These are phyloP conservation scores for Plantago lanceolata DNA, from an alignment of 305 asterid species.

Conservation along the genomic window DNA sequence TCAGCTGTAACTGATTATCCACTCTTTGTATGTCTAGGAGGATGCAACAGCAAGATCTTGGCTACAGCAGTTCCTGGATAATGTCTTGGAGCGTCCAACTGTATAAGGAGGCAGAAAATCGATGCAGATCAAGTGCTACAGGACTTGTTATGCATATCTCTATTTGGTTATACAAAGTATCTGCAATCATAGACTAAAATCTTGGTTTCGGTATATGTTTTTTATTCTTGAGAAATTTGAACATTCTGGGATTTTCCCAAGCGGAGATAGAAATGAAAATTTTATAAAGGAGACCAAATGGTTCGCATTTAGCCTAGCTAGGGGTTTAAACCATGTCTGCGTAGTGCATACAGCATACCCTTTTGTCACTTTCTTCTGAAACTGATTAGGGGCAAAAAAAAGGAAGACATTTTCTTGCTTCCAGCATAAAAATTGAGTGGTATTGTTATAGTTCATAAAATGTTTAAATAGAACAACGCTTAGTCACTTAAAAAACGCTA, in stretches of 20 bases:
- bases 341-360: no score
- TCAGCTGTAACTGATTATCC: background rate
- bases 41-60: background rate
- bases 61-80: background rate
- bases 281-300: background rate
- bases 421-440: no score
- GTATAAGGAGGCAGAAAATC: background rate
- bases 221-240: background rate
- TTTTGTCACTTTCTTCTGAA: no score
- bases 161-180: no score
- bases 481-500: no score
- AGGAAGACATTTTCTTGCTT: no score
- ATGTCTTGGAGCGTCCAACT: background rate
- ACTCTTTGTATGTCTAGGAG: background rate
- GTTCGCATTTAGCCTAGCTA: no score
- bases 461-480: no score
- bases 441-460: no score
- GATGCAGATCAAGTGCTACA: background rate
- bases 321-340: no score
- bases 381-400: no score
- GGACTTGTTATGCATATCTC: background rate
- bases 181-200: background rate
- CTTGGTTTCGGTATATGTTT: background rate
- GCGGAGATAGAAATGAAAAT: background rate
- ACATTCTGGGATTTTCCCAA: background rate